Conservation (phyloP, 2,329 filamentous ascomycete genomes). For the Kalaharituber pfeilii region DNA sequence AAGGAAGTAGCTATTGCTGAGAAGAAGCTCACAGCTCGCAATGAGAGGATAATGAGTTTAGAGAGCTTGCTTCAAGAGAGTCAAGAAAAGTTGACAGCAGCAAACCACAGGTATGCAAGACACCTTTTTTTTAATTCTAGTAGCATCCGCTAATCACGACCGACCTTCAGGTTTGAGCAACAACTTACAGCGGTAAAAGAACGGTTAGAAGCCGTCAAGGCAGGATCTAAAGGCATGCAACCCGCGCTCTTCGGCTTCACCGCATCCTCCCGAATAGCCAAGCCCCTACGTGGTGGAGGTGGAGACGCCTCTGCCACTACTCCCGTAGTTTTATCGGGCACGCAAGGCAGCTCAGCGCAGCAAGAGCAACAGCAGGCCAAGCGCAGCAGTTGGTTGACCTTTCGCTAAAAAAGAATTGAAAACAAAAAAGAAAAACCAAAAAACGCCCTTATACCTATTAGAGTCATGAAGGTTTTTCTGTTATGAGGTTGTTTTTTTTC, state of each 20-base stretch:
- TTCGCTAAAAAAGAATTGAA: background rate
- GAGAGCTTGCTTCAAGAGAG: conserved; percentile 87
- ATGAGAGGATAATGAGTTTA: conserved; percentile 88
- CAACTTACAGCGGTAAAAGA: conserved; percentile 97
- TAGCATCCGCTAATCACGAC: conserved; percentile 10
- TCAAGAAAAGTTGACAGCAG: conserved; percentile 93
- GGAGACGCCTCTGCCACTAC: conserved; percentile 30
- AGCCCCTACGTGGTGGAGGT: conserved; percentile 48
- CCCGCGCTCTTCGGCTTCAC: conserved; percentile 53
- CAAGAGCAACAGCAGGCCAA: conserved; percentile 35
- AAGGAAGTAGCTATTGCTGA: conserved; percentile 98
- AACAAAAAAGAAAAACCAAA: too few species aligned
- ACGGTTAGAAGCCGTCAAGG: conserved; percentile 85
- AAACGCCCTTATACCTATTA: too few species aligned
- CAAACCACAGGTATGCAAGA: conserved; percentile 75
- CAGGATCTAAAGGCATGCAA: conserved; percentile 63
- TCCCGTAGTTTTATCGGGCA: conserved; percentile 33
- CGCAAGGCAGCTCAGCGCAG: conserved; percentile 42
- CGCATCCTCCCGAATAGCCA: conserved; percentile 43
- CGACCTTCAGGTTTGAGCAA: conserved; percentile 62
- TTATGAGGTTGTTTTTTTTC: too few species aligned
- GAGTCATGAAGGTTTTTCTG: too few species aligned
- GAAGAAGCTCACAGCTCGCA: conserved; percentile 86
- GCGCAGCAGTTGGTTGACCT: conserved; percentile 57
- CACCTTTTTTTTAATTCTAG: background rate